Percentiles rank a stretch among this genome's conserved stretches.
These are phyloP conservation scores for Fagus crenata DNA, from an alignment of 306 rosid species.

Conservation along the genomic window DNA sequence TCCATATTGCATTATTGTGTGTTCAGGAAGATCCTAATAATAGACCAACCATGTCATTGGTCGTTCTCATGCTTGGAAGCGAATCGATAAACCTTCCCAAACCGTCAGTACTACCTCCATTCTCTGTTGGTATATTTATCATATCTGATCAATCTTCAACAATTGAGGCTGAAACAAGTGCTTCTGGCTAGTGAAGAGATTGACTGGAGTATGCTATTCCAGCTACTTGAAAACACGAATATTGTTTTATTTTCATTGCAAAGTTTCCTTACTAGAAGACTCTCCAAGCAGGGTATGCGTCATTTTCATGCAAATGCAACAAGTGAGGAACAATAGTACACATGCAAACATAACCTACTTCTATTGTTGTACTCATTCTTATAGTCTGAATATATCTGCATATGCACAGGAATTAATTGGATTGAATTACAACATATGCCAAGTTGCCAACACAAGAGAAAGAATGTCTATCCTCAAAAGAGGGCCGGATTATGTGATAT, in stretches of 20 bases:
- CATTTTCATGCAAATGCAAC: background rate
- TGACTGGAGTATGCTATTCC: background rate
- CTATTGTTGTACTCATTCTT: background rate
- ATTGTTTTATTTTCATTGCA: too few relatives aligned
- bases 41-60: conserved; percentile 37
- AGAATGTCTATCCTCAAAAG: too few relatives aligned
- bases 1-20: conserved; percentile 41
- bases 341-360: background rate
- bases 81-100: conserved; percentile 19
- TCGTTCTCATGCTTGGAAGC: conserved; percentile 34
- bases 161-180: background rate
- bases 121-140: conserved; percentile 15
- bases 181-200: background rate
- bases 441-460: background rate
- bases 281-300: background rate
- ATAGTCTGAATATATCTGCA: background rate
- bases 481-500: too few relatives aligned
- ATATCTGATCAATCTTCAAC: background rate
- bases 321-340: background rate
- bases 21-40: conserved; percentile 31
- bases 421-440: background rate
- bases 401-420: background rate
- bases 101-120: conserved; percentile 31
- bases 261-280: too few relatives aligned
- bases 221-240: too few relatives aligned